A percentile compares a stretch with the other conserved stretches of the same genome.
phyloP scores from a whole-genome alignment of 148 eudicot genomes.

The Persicaria maculosa region DNA sequence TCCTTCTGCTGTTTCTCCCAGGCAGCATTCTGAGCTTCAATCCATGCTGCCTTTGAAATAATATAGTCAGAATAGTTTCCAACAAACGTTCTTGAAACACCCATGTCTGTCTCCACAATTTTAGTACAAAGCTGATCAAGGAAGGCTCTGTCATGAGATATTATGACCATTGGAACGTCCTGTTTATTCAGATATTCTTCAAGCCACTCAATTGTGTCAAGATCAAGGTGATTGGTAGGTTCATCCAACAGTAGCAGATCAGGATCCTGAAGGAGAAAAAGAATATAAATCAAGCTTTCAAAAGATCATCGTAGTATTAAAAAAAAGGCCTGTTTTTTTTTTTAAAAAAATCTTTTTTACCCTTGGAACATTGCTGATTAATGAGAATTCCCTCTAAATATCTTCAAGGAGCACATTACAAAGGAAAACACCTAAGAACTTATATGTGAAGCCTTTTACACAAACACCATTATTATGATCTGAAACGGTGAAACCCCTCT shows the following conservation, averaged over 20 bases:
- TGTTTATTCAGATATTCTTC: slow-evolving; percentile 73
- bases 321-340: neutral
- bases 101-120: slow-evolving; percentile 98
- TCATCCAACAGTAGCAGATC: slow-evolving; percentile 90
- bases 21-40: slow-evolving; percentile 84
- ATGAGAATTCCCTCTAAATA: too few species aligned
- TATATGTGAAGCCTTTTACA: too few species aligned
- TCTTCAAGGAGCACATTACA: too few species aligned
- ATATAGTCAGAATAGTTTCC: slow-evolving; percentile 90
- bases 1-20: slow-evolving; percentile 98
- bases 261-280: slow-evolving; percentile 57
- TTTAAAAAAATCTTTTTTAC: too few species aligned
- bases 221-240: slow-evolving; percentile 98
- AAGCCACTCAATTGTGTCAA: slow-evolving; percentile 95
- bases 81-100: slow-evolving; percentile 71
- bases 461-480: too few species aligned
- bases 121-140: slow-evolving; percentile 96
- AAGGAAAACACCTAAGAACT: too few species aligned
- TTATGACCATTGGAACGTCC: slow-evolving; percentile 91
- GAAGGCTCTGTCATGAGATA: slow-evolving; percentile 98
- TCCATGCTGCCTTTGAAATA: slow-evolving; percentile 77
- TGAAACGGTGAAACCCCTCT: too few species aligned
- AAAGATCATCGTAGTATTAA: neutral
- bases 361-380: too few species aligned
- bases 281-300: slow-evolving; percentile 7